Percentiles rank a stretch among this genome's conserved stretches.
Conservation (phyloP, 2,329 filamentous ascomycete species). For the Colletotrichum gigasporum region DNA sequence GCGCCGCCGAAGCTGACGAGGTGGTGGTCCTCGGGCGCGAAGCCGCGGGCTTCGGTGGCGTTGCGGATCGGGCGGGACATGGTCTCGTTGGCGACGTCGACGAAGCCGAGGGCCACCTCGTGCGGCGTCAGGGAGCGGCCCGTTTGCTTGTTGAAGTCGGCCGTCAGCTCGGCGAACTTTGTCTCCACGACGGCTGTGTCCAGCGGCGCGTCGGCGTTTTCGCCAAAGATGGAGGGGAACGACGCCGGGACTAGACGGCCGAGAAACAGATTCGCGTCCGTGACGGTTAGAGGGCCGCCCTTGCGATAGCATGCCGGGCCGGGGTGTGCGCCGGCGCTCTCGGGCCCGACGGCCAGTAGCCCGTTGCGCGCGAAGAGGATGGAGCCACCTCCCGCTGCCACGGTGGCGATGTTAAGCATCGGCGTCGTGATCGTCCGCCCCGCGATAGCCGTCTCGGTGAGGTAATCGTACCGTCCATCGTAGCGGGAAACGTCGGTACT, state of each 20-base stretch:
- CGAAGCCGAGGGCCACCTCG: constrained; percentile 72
- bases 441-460: constrained; percentile 77
- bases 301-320: constrained; percentile 79
- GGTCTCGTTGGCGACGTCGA: constrained; percentile 79
- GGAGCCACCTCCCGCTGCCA: constrained; percentile 61
- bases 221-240: constrained; percentile 78
- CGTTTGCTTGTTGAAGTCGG: constrained; percentile 49
- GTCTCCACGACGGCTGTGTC: constrained; percentile 49
- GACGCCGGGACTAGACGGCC: constrained; percentile 67
- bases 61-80: constrained; percentile 82
- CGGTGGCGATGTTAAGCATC: constrained; percentile 80
- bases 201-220: constrained; percentile 67
- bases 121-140: constrained; percentile 41
- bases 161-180: constrained; percentile 53
- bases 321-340: constrained; percentile 77
- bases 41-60: constrained; percentile 69
- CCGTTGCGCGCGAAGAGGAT: constrained; percentile 75
- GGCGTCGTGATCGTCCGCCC: constrained; percentile 77
- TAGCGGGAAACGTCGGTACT: constrained; percentile 78
- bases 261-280: constrained; percentile 76
- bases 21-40: constrained; percentile 41
- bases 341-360: constrained; percentile 75
- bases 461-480: constrained; percentile 75
- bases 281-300: constrained; percentile 75
- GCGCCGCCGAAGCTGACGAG: constrained; percentile 71